Conservation (phyloP, 1,284 basidiomycete genomes). For the Trichosporon ovoides region DNA sequence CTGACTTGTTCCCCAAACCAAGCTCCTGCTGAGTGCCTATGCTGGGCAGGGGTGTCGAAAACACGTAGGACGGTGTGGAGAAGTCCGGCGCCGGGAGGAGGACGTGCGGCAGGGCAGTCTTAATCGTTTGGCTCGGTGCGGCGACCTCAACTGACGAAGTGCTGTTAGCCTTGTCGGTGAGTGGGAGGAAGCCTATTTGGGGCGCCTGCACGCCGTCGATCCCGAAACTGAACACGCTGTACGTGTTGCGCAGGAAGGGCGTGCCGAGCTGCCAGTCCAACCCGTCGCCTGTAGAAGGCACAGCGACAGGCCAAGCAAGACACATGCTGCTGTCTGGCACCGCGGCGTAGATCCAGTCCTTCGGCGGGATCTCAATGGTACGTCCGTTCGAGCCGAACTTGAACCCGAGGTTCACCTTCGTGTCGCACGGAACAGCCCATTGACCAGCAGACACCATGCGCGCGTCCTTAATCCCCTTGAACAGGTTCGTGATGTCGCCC, state of each 20-base stretch:
- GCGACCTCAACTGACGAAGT: not conserved
- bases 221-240: constrained; percentile 60
- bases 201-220: constrained; percentile 40
- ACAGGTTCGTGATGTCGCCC: constrained; percentile 69
- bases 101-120: constrained; percentile 70
- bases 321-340: constrained; percentile 63
- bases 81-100: constrained; percentile 63
- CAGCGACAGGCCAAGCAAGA: constrained; percentile 72
- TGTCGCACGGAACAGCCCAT: constrained; percentile 77
- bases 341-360: constrained; percentile 75
- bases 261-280: constrained; percentile 83
- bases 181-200: constrained; percentile 41
- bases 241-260: constrained; percentile 72
- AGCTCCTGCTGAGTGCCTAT: constrained; percentile 45
- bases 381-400: constrained; percentile 56
- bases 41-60: constrained; percentile 50
- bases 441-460: constrained; percentile 65
- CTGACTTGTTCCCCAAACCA: constrained; percentile 32
- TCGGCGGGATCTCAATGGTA: constrained; percentile 66
- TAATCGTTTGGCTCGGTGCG: constrained; percentile 50
- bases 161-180: constrained; percentile 18
- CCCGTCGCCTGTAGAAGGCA: constrained; percentile 63
- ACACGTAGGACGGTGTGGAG: constrained; percentile 62
- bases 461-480: constrained; percentile 58
- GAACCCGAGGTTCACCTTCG: constrained; percentile 61